Conservation (phyloP, 2,329 filamentous ascomycete genomes). For the Sporothrix humicola region DNA sequence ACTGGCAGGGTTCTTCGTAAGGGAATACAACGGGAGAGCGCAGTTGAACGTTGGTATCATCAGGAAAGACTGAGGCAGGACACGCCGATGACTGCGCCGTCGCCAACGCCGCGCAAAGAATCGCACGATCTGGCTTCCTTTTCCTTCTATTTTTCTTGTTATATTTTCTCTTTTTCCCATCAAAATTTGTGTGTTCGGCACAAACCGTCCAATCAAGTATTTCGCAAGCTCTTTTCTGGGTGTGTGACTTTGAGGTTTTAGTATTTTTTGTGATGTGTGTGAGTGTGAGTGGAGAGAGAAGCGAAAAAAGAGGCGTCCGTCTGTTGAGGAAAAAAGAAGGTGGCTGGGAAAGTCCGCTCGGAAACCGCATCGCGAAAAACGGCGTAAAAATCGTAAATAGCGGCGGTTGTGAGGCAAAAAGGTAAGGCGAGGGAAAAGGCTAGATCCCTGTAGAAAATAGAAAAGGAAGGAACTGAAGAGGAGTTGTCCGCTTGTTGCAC, state of each 20-base stretch:
- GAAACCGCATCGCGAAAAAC: neutral
- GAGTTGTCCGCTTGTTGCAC: neutral
- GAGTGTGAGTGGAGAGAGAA: neutral
- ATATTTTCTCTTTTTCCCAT: neutral
- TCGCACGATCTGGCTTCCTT: neutral
- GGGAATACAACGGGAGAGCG: conserved; percentile 2
- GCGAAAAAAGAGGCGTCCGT: neutral
- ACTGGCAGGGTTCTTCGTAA: too few relatives aligned
- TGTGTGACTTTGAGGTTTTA: too few relatives aligned
- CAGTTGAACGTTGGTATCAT: neutral
- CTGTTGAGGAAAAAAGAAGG: conserved; percentile 15
- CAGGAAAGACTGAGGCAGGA: too few relatives aligned
- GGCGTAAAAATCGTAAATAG: neutral
- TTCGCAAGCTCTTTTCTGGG: neutral
- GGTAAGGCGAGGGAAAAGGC: conserved; percentile 17
- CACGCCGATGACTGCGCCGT: conserved; percentile 2
- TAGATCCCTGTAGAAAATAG: neutral
- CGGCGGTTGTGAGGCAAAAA: neutral
- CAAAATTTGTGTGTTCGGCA: neutral
- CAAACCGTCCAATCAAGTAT: conserved; percentile 3
- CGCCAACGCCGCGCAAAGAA: neutral
- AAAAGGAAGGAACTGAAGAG: neutral
- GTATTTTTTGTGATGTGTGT: neutral
- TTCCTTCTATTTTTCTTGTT: neutral
- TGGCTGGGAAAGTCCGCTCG: conserved; percentile 2